These are phyloP conservation scores for Euphrasia confusa DNA, from an alignment of 257 asterid species.

Conservation along the genomic window DNA sequence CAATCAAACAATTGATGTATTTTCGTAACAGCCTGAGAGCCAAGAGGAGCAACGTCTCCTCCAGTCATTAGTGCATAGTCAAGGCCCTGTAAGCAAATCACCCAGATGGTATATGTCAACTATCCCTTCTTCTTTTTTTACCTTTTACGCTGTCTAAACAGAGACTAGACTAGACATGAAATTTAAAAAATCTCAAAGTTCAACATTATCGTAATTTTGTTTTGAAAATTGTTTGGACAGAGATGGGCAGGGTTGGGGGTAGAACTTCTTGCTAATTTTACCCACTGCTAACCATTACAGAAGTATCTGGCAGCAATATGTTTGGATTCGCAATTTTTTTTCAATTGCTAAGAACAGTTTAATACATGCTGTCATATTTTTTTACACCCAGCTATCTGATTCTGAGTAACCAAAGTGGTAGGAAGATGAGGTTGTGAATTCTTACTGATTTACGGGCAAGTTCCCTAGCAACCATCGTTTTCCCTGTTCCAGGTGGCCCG, in stretches of 20 bases:
- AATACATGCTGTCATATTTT: not conserved
- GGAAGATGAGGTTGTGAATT: slow-evolving; percentile 16
- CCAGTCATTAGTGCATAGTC: slow-evolving; percentile 99
- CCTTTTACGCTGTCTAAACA: too few species aligned
- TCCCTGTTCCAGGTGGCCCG: slow-evolving; percentile 99
- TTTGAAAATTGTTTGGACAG: too few species aligned
- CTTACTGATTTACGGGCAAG: slow-evolving; percentile 95
- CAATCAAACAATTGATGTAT: slow-evolving; percentile 95
- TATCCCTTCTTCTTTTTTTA: too few species aligned
- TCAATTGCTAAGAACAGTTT: not conserved
- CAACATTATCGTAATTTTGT: too few species aligned
- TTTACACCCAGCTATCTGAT: not conserved
- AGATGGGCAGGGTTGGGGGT: too few species aligned
- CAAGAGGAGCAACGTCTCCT: slow-evolving; percentile 98
- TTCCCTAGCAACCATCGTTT: slow-evolving; percentile 99
- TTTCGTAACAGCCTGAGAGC: slow-evolving; percentile 97
- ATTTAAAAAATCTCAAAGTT: too few species aligned
- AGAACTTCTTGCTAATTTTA: too few species aligned
- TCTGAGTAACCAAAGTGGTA: slow-evolving; percentile 8
- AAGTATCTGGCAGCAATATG: not conserved
- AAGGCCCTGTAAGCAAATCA: slow-evolving; percentile 64
- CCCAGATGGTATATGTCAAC: slow-evolving; percentile 4
- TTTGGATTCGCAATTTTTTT: slow-evolving; percentile 2
- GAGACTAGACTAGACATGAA: too few species aligned
- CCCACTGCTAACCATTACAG: too few species aligned